Base-by-base conservation (phyloP, 2,329 filamentous ascomycete species). In the Xenoacremonium recifei region DNA sequence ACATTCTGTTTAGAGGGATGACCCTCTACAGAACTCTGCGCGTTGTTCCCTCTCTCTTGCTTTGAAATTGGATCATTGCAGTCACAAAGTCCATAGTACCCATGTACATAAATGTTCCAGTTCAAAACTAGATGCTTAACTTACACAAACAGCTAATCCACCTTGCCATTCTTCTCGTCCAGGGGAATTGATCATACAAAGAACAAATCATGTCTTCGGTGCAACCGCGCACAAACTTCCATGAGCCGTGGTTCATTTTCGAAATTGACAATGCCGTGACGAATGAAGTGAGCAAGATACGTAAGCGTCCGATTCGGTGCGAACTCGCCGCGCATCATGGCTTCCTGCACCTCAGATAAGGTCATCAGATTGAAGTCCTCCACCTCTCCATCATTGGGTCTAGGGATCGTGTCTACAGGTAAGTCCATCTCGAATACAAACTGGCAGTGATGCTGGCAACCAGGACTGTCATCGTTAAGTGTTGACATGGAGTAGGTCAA, bases 391-490 rank as follows among this genome's bases (percentile, higher is more conserved):
- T 31, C 29, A 15, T 31, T 31, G 13, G 29, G 29, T 9, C 17
- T 7, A 10, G 29, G 29, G 17, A 31, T 15, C 29, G 17, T 7
- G 17, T 31, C 29, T 7, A 15, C 29, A 6, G 29, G 29, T 6
- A 31, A 15, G 7, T 31, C 29, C 6, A 31, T 11, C 29, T 31
- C 29, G n/a, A 31, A 31, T 7, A 31, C 29, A 15, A 31, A 31
- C 29, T 31, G 29, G n/a, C 29, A 31, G n/a, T 31, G 29, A 31
- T 31, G 29, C 29, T 31, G 29, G 29, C 29, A 31, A 15, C 29
- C 29, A 11, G 17, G 12, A 6, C 29, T 11, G 6, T 15, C 29
- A 15, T 31, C 29, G 17, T 31, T 31, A 6, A 15, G 6, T 15
- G 13, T 31, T 11, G 29, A 31, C 29, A 31, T 31, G 7, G 13